Evolutionary conservation across 2,329 filamentous ascomycete genomes (phyloP), one percentile per base, ranked within the genome.

Genomic region (Phoma sp.): DNA sequence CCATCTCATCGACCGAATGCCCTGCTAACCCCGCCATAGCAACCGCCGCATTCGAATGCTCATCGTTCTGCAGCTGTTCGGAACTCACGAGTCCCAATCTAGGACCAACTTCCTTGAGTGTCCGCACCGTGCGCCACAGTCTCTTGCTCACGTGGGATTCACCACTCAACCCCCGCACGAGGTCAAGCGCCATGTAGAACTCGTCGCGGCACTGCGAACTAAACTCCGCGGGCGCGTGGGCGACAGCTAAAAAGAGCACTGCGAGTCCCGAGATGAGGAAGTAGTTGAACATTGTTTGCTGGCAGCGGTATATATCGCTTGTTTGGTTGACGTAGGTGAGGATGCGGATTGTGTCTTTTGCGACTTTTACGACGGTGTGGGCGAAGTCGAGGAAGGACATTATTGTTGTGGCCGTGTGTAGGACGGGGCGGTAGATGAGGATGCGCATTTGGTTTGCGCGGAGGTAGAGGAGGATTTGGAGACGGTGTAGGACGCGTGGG

Each of bases 391-490:
- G 82, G 68, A 96, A 89, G 52, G 88, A 84, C 76, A 89, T 85
- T 65, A 97, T 97, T 65, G 88, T 93, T 11, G 86, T 89, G 3
- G 91, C 87, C 15, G 89, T 93, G 73, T 96, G 91, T 7, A 98
- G 79, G 2, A 96, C 87, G 0, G 92, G 92, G 0, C 92, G 90
- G 73, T 96, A 93, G 23, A 97, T 90, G 71, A 92, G 87, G 53
- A 93, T 95, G 5, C 93, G 89, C 77, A 96, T 91, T 77, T 96
- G 92, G 66, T 96, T 97, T 34, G 92, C 85, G 32, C 93, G 86
- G 14, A 97, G 79, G 70, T 96, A 95, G 15, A 95, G 88, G 72
- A 95, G 87, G 39, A 97, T 88, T 56, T 90, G 88, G 11, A 96
- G 80, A 5, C 93, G 87, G 62, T 88, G 87, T 17, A 88, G 77